Percentiles rank a stretch among this genome's conserved stretches.
These are phyloP conservation scores for Penicillium sp. DNA, from an alignment of 2,329 filamentous ascomycete species.

Conservation along the genomic window DNA sequence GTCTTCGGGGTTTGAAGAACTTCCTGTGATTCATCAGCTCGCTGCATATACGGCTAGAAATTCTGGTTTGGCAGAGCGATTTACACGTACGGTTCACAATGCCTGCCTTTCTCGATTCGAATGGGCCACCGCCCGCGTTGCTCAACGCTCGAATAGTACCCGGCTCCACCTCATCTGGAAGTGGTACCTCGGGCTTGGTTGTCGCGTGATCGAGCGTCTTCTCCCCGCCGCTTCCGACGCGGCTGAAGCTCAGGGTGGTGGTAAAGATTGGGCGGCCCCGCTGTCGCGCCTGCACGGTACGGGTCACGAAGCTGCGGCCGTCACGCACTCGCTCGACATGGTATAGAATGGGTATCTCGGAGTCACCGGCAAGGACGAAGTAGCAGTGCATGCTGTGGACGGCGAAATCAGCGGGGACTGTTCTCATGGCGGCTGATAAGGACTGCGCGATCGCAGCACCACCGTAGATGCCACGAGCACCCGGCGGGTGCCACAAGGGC, in stretches of 20 bases:
- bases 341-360: constrained; percentile 82
- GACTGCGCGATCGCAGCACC: constrained; percentile 91
- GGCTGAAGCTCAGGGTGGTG: constrained; percentile 85
- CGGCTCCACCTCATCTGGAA: constrained; percentile 35
- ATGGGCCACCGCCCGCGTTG: constrained; percentile 49
- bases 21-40: constrained; percentile 27
- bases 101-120: constrained; percentile 57
- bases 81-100: constrained; percentile 52
- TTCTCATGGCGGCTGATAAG: constrained; percentile 82
- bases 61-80: background rate
- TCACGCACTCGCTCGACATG: constrained; percentile 93
- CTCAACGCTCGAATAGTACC: constrained; percentile 31
- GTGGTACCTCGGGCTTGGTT: constrained; percentile 55
- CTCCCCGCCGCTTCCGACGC: constrained; percentile 54
- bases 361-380: constrained; percentile 88
- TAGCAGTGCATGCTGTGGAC: constrained; percentile 99
- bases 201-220: constrained; percentile 64
- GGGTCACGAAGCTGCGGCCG: constrained; percentile 82
- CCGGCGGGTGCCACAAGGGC: constrained; percentile 85
- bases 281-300: constrained; percentile 94
- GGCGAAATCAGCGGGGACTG: constrained; percentile 73
- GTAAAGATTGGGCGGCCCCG: constrained; percentile 89
- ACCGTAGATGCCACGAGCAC: constrained; percentile 90
- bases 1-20: constrained; percentile 55
- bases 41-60: background rate